phyloP scores from a whole-genome alignment of 306 rosid species.

The Trichosanthes truncata region DNA sequence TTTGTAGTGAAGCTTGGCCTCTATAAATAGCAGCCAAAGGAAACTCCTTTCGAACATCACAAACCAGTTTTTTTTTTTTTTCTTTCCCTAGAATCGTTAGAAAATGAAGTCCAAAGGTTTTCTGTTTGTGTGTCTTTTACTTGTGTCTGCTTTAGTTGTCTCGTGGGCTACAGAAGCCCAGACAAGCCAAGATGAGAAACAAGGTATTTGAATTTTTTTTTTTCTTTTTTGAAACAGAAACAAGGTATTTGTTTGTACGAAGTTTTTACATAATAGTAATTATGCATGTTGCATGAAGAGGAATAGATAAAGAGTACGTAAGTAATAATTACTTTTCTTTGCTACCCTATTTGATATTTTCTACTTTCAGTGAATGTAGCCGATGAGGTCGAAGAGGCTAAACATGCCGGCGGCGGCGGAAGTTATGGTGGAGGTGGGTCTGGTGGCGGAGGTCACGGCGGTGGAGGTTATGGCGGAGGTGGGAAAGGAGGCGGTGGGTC shows the following conservation, averaged over 20 bases:
- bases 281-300: background rate
- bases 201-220: no score
- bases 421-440: background rate
- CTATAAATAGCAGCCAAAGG: background rate
- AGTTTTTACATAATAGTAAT: background rate
- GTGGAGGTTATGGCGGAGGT: background rate
- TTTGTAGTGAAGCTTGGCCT: background rate
- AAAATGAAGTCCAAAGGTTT: slow-evolving; percentile 1
- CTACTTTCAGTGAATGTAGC: background rate
- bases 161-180: background rate
- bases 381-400: background rate
- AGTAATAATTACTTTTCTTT: background rate
- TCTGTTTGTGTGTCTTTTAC: background rate
- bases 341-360: background rate
- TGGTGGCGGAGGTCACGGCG: background rate
- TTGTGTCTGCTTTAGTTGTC: background rate
- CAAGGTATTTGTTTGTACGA: background rate
- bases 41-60: background rate
- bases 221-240: no score
- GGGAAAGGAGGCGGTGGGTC: background rate
- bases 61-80: background rate
- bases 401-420: background rate
- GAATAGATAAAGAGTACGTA: background rate
- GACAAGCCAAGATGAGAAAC: background rate
- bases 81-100: background rate